These are phyloP conservation scores for Lepidium sativum DNA, from an alignment of 345 rosid genomes.

Conservation along the genomic window DNA sequence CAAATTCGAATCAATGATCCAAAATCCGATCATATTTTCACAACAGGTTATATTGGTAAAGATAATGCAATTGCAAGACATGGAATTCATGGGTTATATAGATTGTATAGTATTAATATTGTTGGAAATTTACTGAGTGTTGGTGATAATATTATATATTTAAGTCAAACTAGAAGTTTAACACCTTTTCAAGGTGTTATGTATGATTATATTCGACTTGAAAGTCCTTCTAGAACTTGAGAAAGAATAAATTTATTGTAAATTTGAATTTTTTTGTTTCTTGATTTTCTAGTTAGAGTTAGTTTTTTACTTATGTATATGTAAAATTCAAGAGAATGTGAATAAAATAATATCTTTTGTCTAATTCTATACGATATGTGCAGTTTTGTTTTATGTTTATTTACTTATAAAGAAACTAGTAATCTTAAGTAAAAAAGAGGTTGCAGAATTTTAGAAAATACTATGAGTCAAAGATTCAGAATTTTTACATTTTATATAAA, in stretches of 20 bases:
- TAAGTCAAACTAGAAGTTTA: constrained; percentile 45
- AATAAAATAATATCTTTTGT: too few relatives aligned
- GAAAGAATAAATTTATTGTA: neutral
- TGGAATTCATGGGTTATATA: constrained; percentile 77
- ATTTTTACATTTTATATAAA: too few relatives aligned
- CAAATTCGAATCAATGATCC: constrained; percentile 58
- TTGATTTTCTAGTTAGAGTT: neutral
- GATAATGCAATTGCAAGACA: constrained; percentile 84
- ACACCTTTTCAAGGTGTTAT: constrained; percentile 49
- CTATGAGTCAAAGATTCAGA: too few relatives aligned
- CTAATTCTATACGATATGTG: too few relatives aligned
- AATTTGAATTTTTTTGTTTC: neutral
- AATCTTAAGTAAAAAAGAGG: too few relatives aligned
- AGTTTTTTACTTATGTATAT: neutral
- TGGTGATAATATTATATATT: constrained; percentile 50
- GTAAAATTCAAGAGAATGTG: too few relatives aligned
- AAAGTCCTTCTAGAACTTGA: constrained; percentile 30
- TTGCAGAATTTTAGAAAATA: too few relatives aligned
- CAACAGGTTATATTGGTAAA: constrained; percentile 48
- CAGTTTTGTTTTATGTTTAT: too few relatives aligned
- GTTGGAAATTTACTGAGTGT: constrained; percentile 26
- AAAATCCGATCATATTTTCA: constrained; percentile 24
- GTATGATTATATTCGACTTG: constrained; percentile 84
- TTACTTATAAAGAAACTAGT: too few relatives aligned
- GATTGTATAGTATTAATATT: constrained; percentile 47